Evolutionary conservation across 495 filamentous ascomycete genomes (phyloP), one percentile per base, ranked within the genome.

Genomic region (Penicillium riverlandense): DNA sequence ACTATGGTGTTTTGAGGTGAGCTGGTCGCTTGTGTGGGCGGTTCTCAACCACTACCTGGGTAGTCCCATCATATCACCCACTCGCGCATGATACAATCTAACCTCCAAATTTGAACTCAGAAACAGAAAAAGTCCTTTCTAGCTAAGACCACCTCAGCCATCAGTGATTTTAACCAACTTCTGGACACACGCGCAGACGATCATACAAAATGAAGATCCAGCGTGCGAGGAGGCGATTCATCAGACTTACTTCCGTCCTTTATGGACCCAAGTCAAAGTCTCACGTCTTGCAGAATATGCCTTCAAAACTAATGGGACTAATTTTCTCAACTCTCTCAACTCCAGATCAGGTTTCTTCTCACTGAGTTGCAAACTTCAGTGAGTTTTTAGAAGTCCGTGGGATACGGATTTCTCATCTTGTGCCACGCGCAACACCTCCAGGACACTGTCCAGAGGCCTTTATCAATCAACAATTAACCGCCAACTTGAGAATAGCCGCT

Each of bases 401-500:
- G 29, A 11, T 6, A 37, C 41, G 35, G 12, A 10, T 43, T 2
- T 35, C 14, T 22, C 41, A 43, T 27, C 11, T 35, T 14, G 31
- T 43, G 11, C 41, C 41, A 35, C 41, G 31, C 3, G 16, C 36
- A 22, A 36, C 31, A 43, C 29, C 31, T 8, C 30, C 22, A 11
- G 4, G 27, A 35, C 16, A 36, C 16, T 35, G 35, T 27, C 30
- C 31, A 30, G 35, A 43, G 16, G 35, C 22, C 41, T 4, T 35
- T 43, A 6, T 43, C 4, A 32, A 29, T 16, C 28, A 43, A 32
- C 0, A 31, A 35, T 35, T 35, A 8, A 32, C 12, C 41, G 35
- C 35, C 41, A 31, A n/a, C 41, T 43, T 9, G 41, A 36, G n/a
- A 35, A 43, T 11, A 43, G 30, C 16, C 31, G 31, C 35, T 43